phyloP scores from a whole-genome alignment of 2,329 filamentous ascomycete genomes.

The Ophiostoma montium region DNA sequence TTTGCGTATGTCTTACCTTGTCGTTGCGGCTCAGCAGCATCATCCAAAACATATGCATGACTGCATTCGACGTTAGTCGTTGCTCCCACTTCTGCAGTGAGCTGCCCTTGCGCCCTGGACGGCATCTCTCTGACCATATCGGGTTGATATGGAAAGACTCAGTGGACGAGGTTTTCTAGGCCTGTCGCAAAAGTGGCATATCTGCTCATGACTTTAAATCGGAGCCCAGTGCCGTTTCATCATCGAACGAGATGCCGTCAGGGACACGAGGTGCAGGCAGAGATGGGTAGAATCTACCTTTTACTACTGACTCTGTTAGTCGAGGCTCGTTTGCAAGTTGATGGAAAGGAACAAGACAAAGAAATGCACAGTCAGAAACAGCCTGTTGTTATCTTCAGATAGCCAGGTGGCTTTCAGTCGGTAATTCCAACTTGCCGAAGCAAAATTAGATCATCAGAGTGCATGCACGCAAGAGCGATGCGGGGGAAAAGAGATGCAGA shows the following conservation, averaged over 20 bases:
- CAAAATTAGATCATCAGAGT: slow-evolving; percentile 54
- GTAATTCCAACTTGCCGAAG: slow-evolving; percentile 85
- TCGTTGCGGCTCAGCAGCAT: not conserved
- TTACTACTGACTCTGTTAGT: not conserved
- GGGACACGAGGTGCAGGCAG: not conserved
- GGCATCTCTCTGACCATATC: not conserved
- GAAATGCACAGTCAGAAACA: slow-evolving; percentile 51
- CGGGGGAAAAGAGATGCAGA: slow-evolving; percentile 9
- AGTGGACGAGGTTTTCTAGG: slow-evolving; percentile 99
- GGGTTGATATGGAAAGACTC: slow-evolving; percentile 30
- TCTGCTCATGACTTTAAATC: slow-evolving; percentile 62
- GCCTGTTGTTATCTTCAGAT: slow-evolving; percentile 72
- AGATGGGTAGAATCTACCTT: not conserved
- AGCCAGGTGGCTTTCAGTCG: slow-evolving; percentile 51
- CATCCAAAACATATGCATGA: not conserved
- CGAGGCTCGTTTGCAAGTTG: not conserved
- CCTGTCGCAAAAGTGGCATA: slow-evolving; percentile 86
- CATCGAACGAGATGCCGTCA: slow-evolving; percentile 30
- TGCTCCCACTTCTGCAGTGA: not conserved
- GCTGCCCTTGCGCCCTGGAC: not conserved
- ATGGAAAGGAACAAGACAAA: not conserved
- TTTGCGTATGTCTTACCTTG: slow-evolving; percentile 9
- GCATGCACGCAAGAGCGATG: not conserved
- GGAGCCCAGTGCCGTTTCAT: slow-evolving; percentile 98
- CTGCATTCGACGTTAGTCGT: slow-evolving; percentile 6